Percentiles rank a stretch among this genome's conserved stretches.
phyloP scores from a whole-genome alignment of 75 land plant genomes.

The Gnetum montanum region DNA sequence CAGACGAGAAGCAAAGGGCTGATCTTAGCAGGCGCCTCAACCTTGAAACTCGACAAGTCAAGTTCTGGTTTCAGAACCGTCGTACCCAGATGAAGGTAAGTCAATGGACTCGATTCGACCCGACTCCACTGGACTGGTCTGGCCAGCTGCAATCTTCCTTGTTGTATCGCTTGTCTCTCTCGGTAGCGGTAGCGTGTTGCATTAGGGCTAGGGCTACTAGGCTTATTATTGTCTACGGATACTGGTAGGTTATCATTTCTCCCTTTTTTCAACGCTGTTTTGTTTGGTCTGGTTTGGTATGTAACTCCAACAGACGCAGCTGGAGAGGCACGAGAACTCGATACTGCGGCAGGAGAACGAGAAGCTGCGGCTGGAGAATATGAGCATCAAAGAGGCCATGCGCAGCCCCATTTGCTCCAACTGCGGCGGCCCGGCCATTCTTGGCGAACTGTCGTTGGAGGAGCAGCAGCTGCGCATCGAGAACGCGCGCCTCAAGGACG shows the following conservation, averaged over 20 bases:
- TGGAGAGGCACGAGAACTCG: conserved; percentile 21
- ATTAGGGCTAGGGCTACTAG: neutral
- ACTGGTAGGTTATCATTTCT: neutral
- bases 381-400: conserved; percentile 21
- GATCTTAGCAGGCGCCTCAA: conserved; percentile 60
- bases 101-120: too few species aligned
- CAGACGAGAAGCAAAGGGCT: conserved; percentile 85
- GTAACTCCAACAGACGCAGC: conserved; percentile 19
- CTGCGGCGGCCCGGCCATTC: conserved; percentile 29
- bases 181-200: too few species aligned
- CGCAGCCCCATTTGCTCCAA: conserved; percentile 21
- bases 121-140: too few species aligned
- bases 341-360: conserved; percentile 21
- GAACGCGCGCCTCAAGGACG: conserved; percentile 25
- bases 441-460: conserved; percentile 26
- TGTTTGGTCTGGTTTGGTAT: neutral
- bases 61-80: conserved; percentile 91
- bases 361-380: conserved; percentile 23
- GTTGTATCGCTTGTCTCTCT: too few species aligned
- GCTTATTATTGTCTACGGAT: neutral
- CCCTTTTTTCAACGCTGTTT: neutral
- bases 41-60: conserved; percentile 66
- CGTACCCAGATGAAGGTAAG: conserved; percentile 88
- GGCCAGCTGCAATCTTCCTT: too few species aligned
- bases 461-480: conserved; percentile 34